Conservation (phyloP, 257 asterid species). For the Verbascum thapsus region DNA sequence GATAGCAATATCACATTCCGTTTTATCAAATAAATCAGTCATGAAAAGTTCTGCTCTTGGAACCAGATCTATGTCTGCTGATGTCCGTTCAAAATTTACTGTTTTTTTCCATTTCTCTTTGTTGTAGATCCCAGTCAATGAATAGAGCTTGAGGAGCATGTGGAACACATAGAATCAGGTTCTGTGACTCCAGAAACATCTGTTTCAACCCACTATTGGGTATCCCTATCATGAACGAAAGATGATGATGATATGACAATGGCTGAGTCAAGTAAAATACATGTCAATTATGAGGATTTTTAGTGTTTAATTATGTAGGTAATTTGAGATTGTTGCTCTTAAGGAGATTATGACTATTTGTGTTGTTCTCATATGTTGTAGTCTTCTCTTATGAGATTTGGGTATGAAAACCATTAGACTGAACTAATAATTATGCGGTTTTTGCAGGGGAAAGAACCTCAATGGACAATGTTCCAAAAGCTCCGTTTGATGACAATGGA, state of each 20-base stretch:
- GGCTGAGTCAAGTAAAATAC: constrained; percentile 39
- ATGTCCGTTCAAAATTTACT: constrained; percentile 34
- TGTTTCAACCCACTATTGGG: constrained; percentile 35
- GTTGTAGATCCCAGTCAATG: constrained; percentile 49
- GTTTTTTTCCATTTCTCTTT: constrained; percentile 33
- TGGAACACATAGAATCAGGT: constrained; percentile 38
- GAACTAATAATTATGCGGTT: constrained; percentile 40
- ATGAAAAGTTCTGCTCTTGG: constrained; percentile 9
- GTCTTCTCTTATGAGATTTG: constrained; percentile 24
- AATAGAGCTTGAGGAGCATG: constrained; percentile 49
- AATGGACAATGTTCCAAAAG: constrained; percentile 35
- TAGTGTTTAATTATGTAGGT: constrained; percentile 28
- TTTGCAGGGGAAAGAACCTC: constrained; percentile 62
- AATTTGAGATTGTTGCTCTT: constrained; percentile 26
- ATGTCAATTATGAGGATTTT: constrained; percentile 48
- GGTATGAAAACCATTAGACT: constrained; percentile 19
- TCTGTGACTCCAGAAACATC: constrained; percentile 36
- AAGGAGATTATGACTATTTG: constrained; percentile 9
- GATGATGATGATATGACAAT: constrained; percentile 35
- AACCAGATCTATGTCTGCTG: constrained; percentile 29
- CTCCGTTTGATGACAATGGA: constrained; percentile 34
- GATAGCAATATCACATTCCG: not conserved
- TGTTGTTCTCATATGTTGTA: constrained; percentile 17
- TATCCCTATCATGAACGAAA: constrained; percentile 20
- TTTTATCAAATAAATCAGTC: not conserved